Evolutionary conservation across 176 grass and related monocot species (phyloP).

Genomic region (Oryza punctata): DNA sequence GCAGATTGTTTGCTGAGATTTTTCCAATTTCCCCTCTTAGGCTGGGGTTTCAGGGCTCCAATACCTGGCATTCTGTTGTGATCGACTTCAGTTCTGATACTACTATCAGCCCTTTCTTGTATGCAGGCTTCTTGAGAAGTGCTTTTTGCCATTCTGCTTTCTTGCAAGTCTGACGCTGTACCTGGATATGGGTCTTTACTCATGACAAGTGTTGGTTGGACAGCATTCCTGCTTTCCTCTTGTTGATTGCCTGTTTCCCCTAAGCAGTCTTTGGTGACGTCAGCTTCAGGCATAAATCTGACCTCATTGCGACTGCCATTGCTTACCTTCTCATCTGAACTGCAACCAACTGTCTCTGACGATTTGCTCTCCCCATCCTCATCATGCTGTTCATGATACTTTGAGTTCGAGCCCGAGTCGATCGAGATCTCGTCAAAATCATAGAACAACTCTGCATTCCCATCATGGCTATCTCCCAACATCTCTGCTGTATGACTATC

Average conservation of each 20-base stretch:
- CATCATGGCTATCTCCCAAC: slow-evolving; percentile 20
- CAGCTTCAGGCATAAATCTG: neutral
- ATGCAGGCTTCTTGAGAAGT: neutral
- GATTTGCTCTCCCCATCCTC: neutral
- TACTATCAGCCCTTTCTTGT: neutral
- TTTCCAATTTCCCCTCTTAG: neutral
- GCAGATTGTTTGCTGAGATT: slow-evolving; percentile 12
- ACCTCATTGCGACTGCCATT: neutral
- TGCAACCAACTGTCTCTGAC: neutral
- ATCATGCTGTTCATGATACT: neutral
- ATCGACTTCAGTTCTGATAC: neutral
- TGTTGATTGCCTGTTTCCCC: neutral
- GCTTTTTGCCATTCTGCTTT: neutral
- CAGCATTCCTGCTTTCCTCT: neutral
- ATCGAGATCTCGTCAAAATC: slow-evolving; percentile 48
- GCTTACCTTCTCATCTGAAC: neutral
- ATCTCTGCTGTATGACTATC: slow-evolving; percentile 38
- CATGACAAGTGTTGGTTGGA: neutral
- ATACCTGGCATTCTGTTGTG: neutral
- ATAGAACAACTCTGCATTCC: slow-evolving; percentile 44
- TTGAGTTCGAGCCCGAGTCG: neutral
- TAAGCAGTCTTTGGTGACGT: slow-evolving; percentile 14
- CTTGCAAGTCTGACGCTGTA: neutral
- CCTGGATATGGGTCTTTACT: neutral
- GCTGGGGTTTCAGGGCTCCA: neutral